These are phyloP conservation scores for Apiotrichum domesticum DNA, from an alignment of 1,284 basidiomycete species.

Conservation along the genomic window DNA sequence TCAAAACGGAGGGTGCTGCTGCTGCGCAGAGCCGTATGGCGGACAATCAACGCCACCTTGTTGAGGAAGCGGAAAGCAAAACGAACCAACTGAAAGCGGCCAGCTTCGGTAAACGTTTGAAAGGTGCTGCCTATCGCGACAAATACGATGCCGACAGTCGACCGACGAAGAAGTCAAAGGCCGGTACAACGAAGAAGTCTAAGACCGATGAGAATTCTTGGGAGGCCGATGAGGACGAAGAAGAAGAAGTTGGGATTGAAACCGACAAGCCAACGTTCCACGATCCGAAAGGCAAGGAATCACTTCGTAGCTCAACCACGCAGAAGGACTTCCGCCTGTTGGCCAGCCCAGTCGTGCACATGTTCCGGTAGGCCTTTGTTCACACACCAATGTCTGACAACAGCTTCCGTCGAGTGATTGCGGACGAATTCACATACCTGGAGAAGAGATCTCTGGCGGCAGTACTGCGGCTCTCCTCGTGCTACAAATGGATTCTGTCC, in stretches of 20 bases:
- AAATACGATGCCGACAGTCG: conserved; percentile 29
- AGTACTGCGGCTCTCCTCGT: conserved; percentile 68
- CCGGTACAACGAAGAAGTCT: no score
- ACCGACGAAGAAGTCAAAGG: conserved; percentile 50
- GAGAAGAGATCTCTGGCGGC: conserved; percentile 72
- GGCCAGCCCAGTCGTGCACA: conserved; percentile 75
- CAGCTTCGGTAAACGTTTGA: conserved; percentile 41
- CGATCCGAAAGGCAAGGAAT: conserved; percentile 21
- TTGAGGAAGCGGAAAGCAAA: conserved; percentile 33
- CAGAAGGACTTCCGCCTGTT: conserved; percentile 70
- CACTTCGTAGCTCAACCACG: conserved; percentile 53
- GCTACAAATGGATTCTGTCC: conserved; percentile 88
- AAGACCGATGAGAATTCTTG: conserved; percentile 13
- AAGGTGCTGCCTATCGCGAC: conserved; percentile 41
- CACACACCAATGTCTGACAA: conserved; percentile 9
- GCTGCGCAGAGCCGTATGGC: conserved; percentile 60
- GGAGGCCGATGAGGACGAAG: conserved; percentile 36
- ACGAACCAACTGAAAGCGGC: conserved; percentile 35
- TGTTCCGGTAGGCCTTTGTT: conserved; percentile 59
- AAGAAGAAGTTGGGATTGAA: conserved; percentile 22
- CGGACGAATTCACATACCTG: conserved; percentile 94
- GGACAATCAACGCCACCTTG: conserved; percentile 47
- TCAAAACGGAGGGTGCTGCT: conserved; percentile 55
- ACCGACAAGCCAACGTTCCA: conserved; percentile 24
- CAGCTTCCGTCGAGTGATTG: conserved; percentile 71